Evolutionary conservation across 129 eudicot species (phyloP).

Genomic region (Pulicaria dysenterica): DNA sequence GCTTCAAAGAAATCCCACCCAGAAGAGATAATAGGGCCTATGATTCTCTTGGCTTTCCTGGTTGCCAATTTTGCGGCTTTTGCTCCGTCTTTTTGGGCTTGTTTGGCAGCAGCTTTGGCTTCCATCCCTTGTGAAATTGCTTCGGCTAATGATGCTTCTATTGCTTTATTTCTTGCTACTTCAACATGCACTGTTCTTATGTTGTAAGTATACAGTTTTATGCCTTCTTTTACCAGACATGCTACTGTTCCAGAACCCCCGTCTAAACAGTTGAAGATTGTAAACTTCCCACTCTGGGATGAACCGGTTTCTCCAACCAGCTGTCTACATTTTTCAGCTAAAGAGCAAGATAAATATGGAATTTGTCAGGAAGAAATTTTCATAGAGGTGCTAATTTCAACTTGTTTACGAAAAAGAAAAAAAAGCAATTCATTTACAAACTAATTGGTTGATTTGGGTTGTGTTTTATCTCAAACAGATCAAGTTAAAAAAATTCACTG

Average conservation of each 20-base stretch:
- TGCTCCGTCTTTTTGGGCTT: constrained; percentile 71
- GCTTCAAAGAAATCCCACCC: constrained; percentile 98
- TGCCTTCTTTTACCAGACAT: constrained; percentile 79
- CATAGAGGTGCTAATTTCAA: neutral
- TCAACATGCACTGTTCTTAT: constrained; percentile 73
- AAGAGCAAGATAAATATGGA: neutral
- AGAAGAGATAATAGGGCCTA: constrained; percentile 86
- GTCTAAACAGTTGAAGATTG: constrained; percentile 73
- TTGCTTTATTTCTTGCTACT: constrained; percentile 57
- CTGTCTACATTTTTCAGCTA: constrained; percentile 83
- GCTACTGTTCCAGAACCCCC: constrained; percentile 82
- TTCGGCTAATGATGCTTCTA: constrained; percentile 61
- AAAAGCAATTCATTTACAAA: neutral
- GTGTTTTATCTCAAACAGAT: constrained; percentile 1
- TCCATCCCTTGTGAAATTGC: constrained; percentile 67
- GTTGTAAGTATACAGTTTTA: constrained; percentile 70
- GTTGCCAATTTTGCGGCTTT: constrained; percentile 89
- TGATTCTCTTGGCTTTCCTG: constrained; percentile 65
- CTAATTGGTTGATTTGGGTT: neutral
- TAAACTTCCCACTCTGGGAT: constrained; percentile 85
- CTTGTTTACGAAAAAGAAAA: neutral
- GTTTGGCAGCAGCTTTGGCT: constrained; percentile 65
- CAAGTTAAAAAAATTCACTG: neutral
- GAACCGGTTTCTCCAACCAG: constrained; percentile 79
- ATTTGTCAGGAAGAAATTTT: constrained; percentile 10